phyloP scores from a whole-genome alignment of 2,329 filamentous ascomycete species.

The Pseudocercospora pini-densiflorae region DNA sequence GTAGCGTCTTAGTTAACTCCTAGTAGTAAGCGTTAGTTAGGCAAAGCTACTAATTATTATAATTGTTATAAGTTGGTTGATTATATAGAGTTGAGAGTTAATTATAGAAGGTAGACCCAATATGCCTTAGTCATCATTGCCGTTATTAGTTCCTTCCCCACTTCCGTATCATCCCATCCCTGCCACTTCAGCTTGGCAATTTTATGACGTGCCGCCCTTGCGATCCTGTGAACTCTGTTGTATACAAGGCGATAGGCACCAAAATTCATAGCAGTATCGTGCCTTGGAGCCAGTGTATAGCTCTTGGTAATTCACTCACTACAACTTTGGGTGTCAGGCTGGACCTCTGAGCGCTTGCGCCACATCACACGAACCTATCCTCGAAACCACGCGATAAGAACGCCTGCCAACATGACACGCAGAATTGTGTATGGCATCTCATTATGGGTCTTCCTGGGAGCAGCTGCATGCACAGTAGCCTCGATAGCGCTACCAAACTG shows the following conservation, averaged over 20 bases:
- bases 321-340: not conserved
- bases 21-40: no score
- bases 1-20: no score
- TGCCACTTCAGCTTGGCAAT: not conserved
- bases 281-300: not conserved
- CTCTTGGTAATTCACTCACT: not conserved
- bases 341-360: not conserved
- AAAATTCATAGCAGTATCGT: not conserved
- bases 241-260: not conserved
- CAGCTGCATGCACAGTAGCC: conserved; percentile 71
- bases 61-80: no score
- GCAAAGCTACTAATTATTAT: no score
- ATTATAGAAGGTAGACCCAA: no score
- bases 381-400: not conserved
- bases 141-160: no score
- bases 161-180: no score
- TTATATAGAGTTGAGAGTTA: no score
- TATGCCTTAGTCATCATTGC: no score
- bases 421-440: conserved; percentile 55
- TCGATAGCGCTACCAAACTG: conserved; percentile 73
- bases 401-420: conserved; percentile 49
- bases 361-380: not conserved
- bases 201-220: not conserved
- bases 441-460: conserved; percentile 55
- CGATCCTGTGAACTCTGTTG: not conserved